These are phyloP conservation scores for Paramarasmius palmivorus DNA, from an alignment of 1,284 basidiomycete genomes.

Conservation along the genomic window DNA sequence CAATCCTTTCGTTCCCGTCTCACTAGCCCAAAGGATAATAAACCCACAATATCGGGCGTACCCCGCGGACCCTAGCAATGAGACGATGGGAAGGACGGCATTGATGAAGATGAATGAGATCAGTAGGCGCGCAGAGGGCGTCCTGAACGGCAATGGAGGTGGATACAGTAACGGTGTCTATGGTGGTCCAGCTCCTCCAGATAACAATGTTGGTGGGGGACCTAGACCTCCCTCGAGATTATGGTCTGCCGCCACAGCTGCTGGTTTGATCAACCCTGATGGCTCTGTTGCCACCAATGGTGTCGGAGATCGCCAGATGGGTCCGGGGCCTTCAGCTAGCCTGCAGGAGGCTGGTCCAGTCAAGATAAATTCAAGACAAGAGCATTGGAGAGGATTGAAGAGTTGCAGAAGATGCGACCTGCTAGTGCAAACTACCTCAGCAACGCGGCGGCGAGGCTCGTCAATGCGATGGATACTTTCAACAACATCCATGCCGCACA, in stretches of 20 bases:
- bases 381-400: slow-evolving; percentile 50
- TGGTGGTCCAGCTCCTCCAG: background rate
- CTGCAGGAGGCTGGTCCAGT: slow-evolving; percentile 1
- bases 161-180: background rate
- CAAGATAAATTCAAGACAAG: slow-evolving; percentile 32
- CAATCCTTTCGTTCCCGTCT: slow-evolving; percentile 9
- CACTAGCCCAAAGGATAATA: slow-evolving; percentile 11
- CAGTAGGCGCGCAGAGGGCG: slow-evolving; percentile 53
- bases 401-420: slow-evolving; percentile 45
- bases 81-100: slow-evolving; percentile 11
- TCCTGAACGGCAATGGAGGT: slow-evolving; percentile 25
- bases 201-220: background rate
- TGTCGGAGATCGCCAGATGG: background rate
- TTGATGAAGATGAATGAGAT: slow-evolving; percentile 77
- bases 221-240: slow-evolving; percentile 16
- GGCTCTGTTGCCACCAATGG: slow-evolving; percentile 9
- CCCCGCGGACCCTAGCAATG: slow-evolving; percentile 8
- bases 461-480: slow-evolving; percentile 14
- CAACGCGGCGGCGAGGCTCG: slow-evolving; percentile 14
- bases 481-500: slow-evolving; percentile 1
- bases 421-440: slow-evolving; percentile 21
- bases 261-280: slow-evolving; percentile 19
- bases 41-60: slow-evolving; percentile 5
- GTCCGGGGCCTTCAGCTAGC: background rate
- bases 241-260: slow-evolving; percentile 17